These are phyloP conservation scores for Annulohypoxylon bovei DNA, from an alignment of 495 filamentous ascomycete species.

Conservation along the genomic window DNA sequence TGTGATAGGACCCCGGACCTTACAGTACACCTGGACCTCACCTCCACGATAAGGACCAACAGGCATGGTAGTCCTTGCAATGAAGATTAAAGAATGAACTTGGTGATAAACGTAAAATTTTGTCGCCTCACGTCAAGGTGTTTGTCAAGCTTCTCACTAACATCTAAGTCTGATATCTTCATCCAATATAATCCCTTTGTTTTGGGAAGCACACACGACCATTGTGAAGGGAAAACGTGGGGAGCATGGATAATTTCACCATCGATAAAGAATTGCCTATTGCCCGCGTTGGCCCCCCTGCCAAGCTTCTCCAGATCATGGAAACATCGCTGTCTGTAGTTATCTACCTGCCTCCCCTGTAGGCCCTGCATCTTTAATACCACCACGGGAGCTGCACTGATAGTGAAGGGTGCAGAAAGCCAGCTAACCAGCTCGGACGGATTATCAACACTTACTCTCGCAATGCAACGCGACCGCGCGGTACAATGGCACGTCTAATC, in stretches of 20 bases:
- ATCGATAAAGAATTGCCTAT: conserved; percentile 34
- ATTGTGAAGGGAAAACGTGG: conserved; percentile 1
- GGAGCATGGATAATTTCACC: conserved; percentile 25
- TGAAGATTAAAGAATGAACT: neutral
- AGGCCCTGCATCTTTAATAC: conserved; percentile 30
- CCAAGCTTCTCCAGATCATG: conserved; percentile 41
- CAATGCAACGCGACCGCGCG: conserved; percentile 29
- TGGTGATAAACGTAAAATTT: neutral
- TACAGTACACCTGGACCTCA: neutral
- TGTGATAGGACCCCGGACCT: conserved; percentile 22
- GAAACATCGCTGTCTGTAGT: conserved; percentile 24
- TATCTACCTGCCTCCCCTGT: conserved; percentile 30
- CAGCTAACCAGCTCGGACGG: conserved; percentile 13
- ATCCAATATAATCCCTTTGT: neutral
- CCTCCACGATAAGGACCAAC: conserved; percentile 4
- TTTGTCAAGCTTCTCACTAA: neutral
- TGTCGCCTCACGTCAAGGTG: neutral
- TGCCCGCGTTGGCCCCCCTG: conserved; percentile 32
- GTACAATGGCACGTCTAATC: conserved; percentile 37
- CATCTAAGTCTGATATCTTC: conserved; percentile 5
- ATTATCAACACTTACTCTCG: conserved; percentile 28
- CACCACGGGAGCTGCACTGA: conserved; percentile 35
- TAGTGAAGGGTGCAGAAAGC: conserved; percentile 7
- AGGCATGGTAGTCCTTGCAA: neutral
- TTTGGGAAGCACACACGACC: neutral